Percentiles rank a stretch among this genome's conserved stretches.
Evolutionary conservation across 2,329 filamentous ascomycete genomes (phyloP).

Genomic region (Ascochyta pisi): DNA sequence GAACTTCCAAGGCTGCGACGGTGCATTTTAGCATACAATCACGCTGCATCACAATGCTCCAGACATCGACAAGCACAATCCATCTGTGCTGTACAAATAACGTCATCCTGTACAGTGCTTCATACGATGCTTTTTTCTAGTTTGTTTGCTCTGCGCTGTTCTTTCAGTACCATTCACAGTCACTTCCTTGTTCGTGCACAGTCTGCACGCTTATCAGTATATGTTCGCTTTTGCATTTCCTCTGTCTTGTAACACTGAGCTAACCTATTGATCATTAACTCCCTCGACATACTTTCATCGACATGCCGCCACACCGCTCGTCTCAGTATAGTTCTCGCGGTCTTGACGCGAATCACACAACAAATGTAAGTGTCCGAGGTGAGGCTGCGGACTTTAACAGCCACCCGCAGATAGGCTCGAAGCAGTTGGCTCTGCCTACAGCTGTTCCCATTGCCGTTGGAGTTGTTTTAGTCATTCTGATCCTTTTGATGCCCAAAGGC

Average conservation of each 20-base stretch:
- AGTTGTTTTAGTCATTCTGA: neutral
- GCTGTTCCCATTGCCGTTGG: neutral
- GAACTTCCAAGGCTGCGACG: neutral
- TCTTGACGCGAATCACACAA: neutral
- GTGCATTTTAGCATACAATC: slow-evolving; percentile 3
- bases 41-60: neutral
- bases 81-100: too few relatives aligned
- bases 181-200: neutral
- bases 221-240: neutral
- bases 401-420: neutral
- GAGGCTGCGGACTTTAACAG: neutral
- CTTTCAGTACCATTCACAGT: neutral
- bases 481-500: neutral
- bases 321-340: neutral
- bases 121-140: too few relatives aligned
- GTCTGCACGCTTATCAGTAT: neutral
- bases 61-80: neutral
- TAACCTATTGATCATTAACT: too few relatives aligned
- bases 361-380: neutral
- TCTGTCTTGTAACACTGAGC: too few relatives aligned
- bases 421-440: neutral
- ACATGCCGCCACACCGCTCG: neutral
- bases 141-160: neutral
- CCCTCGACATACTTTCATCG: neutral
- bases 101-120: too few relatives aligned